Conservation (phyloP, 2,329 filamentous ascomycete genomes). For the Metarhizium sp. region DNA sequence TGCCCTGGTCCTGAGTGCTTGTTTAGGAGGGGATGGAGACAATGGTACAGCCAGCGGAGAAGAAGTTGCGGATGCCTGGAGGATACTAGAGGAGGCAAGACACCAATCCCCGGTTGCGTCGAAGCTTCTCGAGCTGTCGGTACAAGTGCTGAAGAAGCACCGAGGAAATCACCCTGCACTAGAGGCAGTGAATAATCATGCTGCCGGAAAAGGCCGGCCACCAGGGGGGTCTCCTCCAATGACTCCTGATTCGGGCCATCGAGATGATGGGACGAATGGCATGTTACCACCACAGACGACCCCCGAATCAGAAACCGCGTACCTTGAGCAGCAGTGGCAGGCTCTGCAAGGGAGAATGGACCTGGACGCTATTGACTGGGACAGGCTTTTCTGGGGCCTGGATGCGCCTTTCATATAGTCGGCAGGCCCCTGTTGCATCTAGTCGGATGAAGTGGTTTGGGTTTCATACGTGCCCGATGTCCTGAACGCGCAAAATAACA, state of each 20-base stretch:
- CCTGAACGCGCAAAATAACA: no score
- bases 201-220: background rate
- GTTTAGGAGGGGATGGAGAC: constrained; percentile 14
- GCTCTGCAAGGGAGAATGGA: constrained; percentile 19
- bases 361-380: constrained; percentile 26
- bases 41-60: constrained; percentile 15
- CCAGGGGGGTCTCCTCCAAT: constrained; percentile 13
- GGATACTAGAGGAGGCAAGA: constrained; percentile 21
- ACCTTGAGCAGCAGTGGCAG: constrained; percentile 17
- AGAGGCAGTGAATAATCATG: constrained; percentile 10
- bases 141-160: constrained; percentile 23
- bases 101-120: constrained; percentile 19
- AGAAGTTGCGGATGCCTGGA: constrained; percentile 21
- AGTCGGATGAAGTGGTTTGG: background rate
- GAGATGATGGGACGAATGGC: constrained; percentile 6
- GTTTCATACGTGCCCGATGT: background rate
- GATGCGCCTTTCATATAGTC: constrained; percentile 22
- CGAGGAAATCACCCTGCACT: constrained; percentile 16
- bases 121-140: constrained; percentile 20
- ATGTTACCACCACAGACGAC: constrained; percentile 5
- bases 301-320: constrained; percentile 8
- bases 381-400: constrained; percentile 23
- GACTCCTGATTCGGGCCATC: constrained; percentile 19
- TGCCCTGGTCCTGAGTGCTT: constrained; percentile 23
- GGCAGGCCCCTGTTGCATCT: background rate